Evolutionary conservation across 1,139 yeast genomes (phyloP).

Genomic region (Taiozyma sp.): DNA sequence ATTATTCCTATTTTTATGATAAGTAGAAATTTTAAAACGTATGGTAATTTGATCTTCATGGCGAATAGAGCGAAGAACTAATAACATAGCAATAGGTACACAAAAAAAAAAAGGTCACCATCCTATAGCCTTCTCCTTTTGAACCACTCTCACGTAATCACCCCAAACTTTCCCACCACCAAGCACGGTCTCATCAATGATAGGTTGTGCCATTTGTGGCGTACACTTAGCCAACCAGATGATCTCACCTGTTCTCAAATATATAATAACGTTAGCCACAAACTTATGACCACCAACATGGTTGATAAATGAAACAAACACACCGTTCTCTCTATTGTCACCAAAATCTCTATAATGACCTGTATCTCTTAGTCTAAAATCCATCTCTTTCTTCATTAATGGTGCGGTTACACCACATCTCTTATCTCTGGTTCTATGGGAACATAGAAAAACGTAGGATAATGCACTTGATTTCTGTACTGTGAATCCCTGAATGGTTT

Average conservation of each 20-base stretch:
- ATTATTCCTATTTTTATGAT: too few species aligned
- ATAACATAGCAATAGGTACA: not conserved
- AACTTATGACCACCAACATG: constrained; percentile 97
- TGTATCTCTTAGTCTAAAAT: constrained; percentile 60
- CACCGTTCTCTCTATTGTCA: constrained; percentile 71
- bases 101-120: constrained; percentile 37
- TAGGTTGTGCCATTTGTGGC: constrained; percentile 69
- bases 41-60: too few species aligned
- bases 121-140: constrained; percentile 43
- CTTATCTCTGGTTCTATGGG: constrained; percentile 87
- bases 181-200: constrained; percentile 68
- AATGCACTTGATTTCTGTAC: constrained; percentile 37
- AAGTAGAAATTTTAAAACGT: too few species aligned
- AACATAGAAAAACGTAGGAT: constrained; percentile 71
- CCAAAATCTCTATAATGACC: constrained; percentile 70
- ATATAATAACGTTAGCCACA: constrained; percentile 82
- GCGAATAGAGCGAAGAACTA: too few species aligned
- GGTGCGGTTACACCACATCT: constrained; percentile 95
- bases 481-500: constrained; percentile 17
- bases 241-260: constrained; percentile 64
- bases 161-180: constrained; percentile 70
- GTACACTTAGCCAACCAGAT: constrained; percentile 86
- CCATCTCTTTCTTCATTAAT: constrained; percentile 76
- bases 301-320: constrained; percentile 59
- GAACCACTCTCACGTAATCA: constrained; percentile 58